These are phyloP conservation scores for Barnettozyma pratensis DNA, from an alignment of 805 yeast species.

Conservation along the genomic window DNA sequence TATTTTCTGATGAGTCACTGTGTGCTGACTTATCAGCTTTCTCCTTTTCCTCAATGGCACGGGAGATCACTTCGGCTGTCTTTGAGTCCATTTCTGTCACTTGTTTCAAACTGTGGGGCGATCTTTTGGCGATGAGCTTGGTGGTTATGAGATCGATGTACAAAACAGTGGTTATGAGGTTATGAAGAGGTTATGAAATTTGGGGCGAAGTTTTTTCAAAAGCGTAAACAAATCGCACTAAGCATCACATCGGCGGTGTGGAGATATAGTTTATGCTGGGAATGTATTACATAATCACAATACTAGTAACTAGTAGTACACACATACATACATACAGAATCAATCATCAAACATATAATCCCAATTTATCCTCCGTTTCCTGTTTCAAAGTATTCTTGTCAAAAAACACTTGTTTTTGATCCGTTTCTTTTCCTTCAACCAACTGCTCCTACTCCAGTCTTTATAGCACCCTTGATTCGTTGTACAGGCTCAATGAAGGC, in stretches of 20 bases:
- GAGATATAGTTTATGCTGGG: background rate
- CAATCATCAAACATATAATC: background rate
- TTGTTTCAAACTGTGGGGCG: background rate
- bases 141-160: background rate
- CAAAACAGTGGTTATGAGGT: background rate
- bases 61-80: conserved; percentile 23
- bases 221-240: background rate
- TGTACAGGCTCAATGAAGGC: conserved; percentile 1
- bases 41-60: conserved; percentile 31
- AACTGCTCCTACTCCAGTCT: background rate
- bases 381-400: background rate
- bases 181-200: conserved; percentile 3
- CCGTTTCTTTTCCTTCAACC: background rate
- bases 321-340: background rate
- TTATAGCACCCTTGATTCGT: conserved; percentile 5
- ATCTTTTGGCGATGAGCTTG: background rate
- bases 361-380: background rate
- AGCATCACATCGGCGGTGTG: background rate
- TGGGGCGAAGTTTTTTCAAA: background rate
- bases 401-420: background rate
- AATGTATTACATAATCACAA: too few species aligned
- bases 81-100: conserved; percentile 11
- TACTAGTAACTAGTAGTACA: too few species aligned
- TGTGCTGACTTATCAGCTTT: conserved; percentile 5
- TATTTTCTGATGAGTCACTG: conserved; percentile 59